These are phyloP conservation scores for Blakeslea trispora DNA, from an alignment of 371 early-diverging fungal genomes.

Conservation along the genomic window DNA sequence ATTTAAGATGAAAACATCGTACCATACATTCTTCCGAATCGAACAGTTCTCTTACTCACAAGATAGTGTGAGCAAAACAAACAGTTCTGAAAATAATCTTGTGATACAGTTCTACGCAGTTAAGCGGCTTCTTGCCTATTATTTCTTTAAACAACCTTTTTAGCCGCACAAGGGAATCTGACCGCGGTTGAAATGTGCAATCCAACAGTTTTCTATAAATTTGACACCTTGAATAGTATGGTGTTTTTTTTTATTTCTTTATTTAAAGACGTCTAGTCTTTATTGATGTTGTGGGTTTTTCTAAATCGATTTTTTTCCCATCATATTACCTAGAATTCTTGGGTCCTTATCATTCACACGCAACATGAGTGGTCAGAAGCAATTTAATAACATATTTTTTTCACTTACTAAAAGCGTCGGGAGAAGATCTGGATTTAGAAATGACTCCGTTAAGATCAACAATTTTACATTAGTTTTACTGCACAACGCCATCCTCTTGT, in stretches of 20 bases:
- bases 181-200: constrained; percentile 20
- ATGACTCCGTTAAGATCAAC: constrained; percentile 15
- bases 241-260: constrained; percentile 4
- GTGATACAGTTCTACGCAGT: background rate
- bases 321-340: background rate
- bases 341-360: constrained; percentile 17
- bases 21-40: background rate
- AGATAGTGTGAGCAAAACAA: background rate
- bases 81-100: background rate
- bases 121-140: background rate
- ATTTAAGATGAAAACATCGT: background rate
- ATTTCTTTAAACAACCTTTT: constrained; percentile 10
- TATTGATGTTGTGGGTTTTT: background rate
- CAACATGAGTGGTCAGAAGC: constrained; percentile 14
- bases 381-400: background rate
- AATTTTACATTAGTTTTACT: too few species aligned
- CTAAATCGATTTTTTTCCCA: background rate
- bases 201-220: background rate
- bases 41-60: background rate
- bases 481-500: too few species aligned
- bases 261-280: background rate
- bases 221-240: too few species aligned
- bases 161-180: constrained; percentile 24
- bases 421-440: constrained; percentile 20
- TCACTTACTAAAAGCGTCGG: constrained; percentile 19